Base-by-base conservation (phyloP, 176 grass and related monocot genomes). In the Oryza rufipogon region DNA sequence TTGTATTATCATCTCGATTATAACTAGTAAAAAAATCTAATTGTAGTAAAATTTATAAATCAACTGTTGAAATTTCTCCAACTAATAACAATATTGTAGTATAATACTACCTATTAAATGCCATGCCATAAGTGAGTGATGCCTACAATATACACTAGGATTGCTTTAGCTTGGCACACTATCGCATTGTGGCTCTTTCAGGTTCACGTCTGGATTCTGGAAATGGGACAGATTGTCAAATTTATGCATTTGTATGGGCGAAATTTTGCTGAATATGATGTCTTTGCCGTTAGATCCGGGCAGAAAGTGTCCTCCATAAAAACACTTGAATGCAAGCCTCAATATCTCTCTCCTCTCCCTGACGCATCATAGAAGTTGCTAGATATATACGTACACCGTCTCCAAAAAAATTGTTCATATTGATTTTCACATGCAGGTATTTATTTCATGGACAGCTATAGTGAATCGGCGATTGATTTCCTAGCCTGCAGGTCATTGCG, bases 401-500 rank as follows among this genome's bases (percentile, higher is more conserved):
- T 52, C 11, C 5, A 52, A 16, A 52, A 44, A 10, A 44, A 2
- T 32, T 32, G 49, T 16, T 17, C 15, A 52, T 52, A 58, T 58
- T 17, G 54, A 58, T 2, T 0, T 58, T n/a, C 54, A 58, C 9
- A 58, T 58, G 54, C 7, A 58, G 54, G 54, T n/a, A 58, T n/a
- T 58, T n/a, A 58, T 58, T 58, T 58, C 54, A 20, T 20, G 54
- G 6, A 58, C 54, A 58, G 19, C 6, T 20, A 58, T 58, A 1
- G 54, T 20, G 17, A 58, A 58, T 58, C 7, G 54, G 17, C 7
- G 54, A 58, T 58, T 58, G 54, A 58, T 58, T 58, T 58, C 82
- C 46, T 68, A 7, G 4, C n/a, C 41, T 16, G 46, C 45, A 68
- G 61, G 82, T 68, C 46, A 56, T 69, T 77, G 82, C 47, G 20